Evolutionary conservation across 202 grass and related monocot species (phyloP).

Genomic region (Carex sylvatica): DNA sequence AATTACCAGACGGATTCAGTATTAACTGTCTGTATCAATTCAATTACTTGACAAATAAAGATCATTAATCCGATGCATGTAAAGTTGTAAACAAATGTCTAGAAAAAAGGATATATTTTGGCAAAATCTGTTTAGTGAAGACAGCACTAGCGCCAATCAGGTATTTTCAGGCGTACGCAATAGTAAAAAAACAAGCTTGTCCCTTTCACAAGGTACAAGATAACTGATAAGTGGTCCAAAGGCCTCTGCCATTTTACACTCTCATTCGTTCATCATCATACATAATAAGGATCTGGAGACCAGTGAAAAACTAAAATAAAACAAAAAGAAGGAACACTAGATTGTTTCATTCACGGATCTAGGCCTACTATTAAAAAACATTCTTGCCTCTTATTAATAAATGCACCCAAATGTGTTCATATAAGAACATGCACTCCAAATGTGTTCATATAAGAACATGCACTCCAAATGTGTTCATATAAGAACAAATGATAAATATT

Average conservation of each 20-base stretch:
- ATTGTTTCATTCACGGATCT: not conserved
- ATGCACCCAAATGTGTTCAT: too few species aligned
- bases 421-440: too few species aligned
- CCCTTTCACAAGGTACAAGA: not conserved
- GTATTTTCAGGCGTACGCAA: not conserved
- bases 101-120: not conserved
- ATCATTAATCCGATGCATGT: not conserved
- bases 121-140: not conserved
- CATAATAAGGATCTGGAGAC: not conserved
- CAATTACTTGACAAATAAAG: not conserved
- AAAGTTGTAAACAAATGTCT: not conserved
- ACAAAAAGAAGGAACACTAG: not conserved
- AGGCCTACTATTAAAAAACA: not conserved
- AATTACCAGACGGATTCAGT: not conserved
- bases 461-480: too few species aligned
- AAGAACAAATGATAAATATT: too few species aligned
- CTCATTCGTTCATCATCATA: not conserved
- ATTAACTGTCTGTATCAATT: not conserved
- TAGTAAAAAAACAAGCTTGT: not conserved
- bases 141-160: constrained; percentile 3
- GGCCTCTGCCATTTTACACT: not conserved
- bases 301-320: not conserved
- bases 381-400: not conserved
- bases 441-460: too few species aligned
- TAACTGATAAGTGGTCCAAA: not conserved